Evolutionary conservation across 2,329 filamentous ascomycete species (phyloP), one percentile per base, ranked within the genome.

Genomic region (Aspergillus thermomutatus): DNA sequence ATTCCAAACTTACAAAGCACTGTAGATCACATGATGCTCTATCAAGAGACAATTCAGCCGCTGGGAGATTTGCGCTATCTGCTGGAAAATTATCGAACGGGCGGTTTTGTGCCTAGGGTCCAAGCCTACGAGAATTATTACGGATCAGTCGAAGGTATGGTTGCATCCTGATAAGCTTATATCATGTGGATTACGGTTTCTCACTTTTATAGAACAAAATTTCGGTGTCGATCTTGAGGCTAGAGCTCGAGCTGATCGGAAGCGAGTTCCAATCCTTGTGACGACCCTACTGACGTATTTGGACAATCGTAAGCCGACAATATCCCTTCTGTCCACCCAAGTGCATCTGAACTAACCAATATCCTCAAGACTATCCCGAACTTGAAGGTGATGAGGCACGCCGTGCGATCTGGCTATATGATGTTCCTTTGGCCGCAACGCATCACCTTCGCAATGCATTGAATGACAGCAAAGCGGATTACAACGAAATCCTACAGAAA

Each of bases 121-220:
- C 87, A 92, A 49, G 89, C 91, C 3, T 99, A 99, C 75, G 94
- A 99, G 77, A 99, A 97, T 74, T 99, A 99, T 78, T 99, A 99
- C 80, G 97, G 97, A 75, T 92, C 90, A 63, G 92, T 97, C 25
- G 94, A 97, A 72, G 82, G 82, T 83, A 71, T 59, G 73, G 28
- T 23, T 14, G 34, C 10, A 21, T 6, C 26, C n/a, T 51, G 49
- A 26, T n/a, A 31, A 9, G 6, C 31, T 4, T n/a, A 17, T 11
- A 26, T 14, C 31, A 4, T 4, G 11, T 37, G 17, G 6, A 48
- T 27, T 58, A 11, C 41, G 5, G 19, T 31, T 53, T 25, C 63
- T 69, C 56, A 63, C 50, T 26, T 49, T 41, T 55, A 3, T 54
- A 83, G 92, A 97, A 71, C 92, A 97, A 82, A 96, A 91, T 0